Percentiles rank a stretch among this genome's conserved stretches.
Evolutionary conservation across 441 rosid species (phyloP).

Genomic region (Dalechampia spathulata): DNA sequence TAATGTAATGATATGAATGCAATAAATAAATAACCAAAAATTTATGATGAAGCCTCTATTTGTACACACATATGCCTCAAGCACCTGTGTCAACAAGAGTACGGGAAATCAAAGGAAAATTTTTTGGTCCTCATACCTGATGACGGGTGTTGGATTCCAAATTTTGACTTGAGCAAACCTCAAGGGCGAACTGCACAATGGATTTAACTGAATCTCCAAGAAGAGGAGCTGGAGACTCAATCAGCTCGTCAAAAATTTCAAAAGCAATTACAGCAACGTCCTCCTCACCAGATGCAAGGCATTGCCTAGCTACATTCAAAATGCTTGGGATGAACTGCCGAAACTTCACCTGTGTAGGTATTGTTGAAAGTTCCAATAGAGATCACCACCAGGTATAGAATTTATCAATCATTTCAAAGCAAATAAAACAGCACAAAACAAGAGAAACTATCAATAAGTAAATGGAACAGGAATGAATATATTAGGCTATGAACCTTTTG

Average conservation of each 20-base stretch:
- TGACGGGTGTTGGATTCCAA: constrained; percentile 89
- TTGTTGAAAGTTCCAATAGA: background rate
- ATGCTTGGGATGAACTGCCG: constrained; percentile 98
- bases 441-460: background rate
- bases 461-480: background rate
- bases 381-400: background rate
- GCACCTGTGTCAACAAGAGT: background rate
- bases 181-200: constrained; percentile 94
- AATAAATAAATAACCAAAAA: background rate
- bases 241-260: constrained; percentile 97
- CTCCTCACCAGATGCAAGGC: constrained; percentile 91
- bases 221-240: constrained; percentile 99
- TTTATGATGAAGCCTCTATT: background rate
- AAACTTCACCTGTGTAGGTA: constrained; percentile 73
- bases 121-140: constrained; percentile 53
- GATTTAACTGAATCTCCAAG: constrained; percentile 97
- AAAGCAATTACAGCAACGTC: constrained; percentile 98
- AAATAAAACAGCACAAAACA: background rate
- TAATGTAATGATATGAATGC: background rate
- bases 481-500: background rate
- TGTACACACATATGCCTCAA: background rate
- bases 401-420: background rate
- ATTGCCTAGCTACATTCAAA: constrained; percentile 88
- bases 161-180: constrained; percentile 88
- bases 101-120: constrained; percentile 10